Evolutionary conservation across 352 stramenopile species (phyloP).

Genomic region (Pythium dissotocum): DNA sequence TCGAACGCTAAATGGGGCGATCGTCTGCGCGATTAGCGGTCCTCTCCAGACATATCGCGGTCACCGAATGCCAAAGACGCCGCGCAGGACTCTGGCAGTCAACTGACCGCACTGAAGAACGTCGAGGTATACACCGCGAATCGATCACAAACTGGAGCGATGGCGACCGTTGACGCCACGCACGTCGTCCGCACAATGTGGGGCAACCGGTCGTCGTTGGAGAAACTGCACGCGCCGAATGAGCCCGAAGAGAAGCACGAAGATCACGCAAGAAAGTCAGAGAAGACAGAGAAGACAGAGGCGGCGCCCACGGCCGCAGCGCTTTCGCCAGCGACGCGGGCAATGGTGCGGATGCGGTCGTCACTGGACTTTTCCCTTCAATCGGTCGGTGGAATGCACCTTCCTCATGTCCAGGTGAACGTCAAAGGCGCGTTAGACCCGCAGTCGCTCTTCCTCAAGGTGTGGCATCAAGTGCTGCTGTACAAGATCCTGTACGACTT

Average conservation of each 20-base stretch:
- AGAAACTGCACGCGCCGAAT: background rate
- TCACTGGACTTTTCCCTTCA: slow-evolving; percentile 23
- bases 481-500: slow-evolving; percentile 46
- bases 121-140: background rate
- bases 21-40: background rate
- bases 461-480: slow-evolving; percentile 55
- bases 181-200: background rate
- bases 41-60: background rate
- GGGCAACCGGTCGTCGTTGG: background rate
- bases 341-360: slow-evolving; percentile 20
- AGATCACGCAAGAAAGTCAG: background rate
- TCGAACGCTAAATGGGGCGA: background rate
- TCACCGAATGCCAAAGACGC: no score
- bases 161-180: slow-evolving; percentile 4
- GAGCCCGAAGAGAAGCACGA: background rate
- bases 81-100: no score
- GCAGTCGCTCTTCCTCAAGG: slow-evolving; percentile 41
- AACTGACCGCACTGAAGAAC: background rate
- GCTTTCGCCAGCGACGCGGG: background rate
- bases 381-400: slow-evolving; percentile 11
- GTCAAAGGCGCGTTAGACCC: slow-evolving; percentile 39
- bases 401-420: slow-evolving; percentile 14
- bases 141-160: background rate
- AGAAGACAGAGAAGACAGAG: background rate
- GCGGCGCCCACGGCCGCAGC: background rate